Evolutionary conservation across 768 basidiomycete species (phyloP), one percentile per base, ranked within the genome.

Genomic region (Boletus barrowsii): DNA sequence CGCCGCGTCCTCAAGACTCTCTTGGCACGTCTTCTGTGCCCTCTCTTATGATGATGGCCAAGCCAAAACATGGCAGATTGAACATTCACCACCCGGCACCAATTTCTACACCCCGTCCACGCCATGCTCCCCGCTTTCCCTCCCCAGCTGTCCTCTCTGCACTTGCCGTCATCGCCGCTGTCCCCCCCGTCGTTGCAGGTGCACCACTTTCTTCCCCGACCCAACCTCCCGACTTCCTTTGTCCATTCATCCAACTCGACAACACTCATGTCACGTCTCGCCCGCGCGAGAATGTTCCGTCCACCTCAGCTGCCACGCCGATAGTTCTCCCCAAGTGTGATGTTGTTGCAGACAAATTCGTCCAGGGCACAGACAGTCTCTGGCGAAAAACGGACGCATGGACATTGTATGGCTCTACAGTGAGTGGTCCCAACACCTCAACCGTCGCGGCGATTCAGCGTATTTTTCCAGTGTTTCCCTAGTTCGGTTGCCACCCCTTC

Each of bases 351-450:
- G 77, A 80, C 63, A 82, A 72, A 62, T 89, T 77, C 65, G 69
- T 73, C 37, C 63, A 74, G 58, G 81, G 73, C n/a, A 36, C 68
- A 11, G 83, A 86, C 72, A 81, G 79, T 5, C 60, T 73, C 50
- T 88, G 86, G 86, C 76, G 78, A 41, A 81, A 76, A 65, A 74
- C 79, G 3, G 71, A 74, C 10, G 60, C 65, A 26, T 89, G 84
- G 72, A 80, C 83, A 13, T 70, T 88, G 37, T 88, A 84, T 60
- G 88, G 88, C n/a, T 84, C 83, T n/a, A 81, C 83, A 14, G 74
- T 85, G 37, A 80, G 85, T 63, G 55, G 10, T 36, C 30, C 17
- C 7, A 10, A 5, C 33, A 10, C 26, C 41, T 7, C 37, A 4
- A 24, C 46, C 35, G 10, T 37, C 20, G 3, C 22, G 29, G 15